Conservation (phyloP, 352 stramenopile species). For the Globisporangium apiculatum region DNA sequence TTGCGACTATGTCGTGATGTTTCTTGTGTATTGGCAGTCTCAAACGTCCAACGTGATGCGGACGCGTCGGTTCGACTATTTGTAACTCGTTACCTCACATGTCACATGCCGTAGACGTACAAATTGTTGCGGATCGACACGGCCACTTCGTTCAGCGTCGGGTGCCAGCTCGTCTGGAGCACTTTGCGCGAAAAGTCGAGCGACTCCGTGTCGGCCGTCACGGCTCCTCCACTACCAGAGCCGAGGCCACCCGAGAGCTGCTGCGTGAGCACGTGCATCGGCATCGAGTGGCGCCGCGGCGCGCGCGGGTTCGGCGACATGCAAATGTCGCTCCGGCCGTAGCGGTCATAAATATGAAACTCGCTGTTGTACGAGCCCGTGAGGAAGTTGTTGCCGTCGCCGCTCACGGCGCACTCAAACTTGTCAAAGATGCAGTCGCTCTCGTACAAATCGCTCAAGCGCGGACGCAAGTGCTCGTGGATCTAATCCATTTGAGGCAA, state of each 20-base stretch:
- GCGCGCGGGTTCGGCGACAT: slow-evolving; percentile 48
- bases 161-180: slow-evolving; percentile 83
- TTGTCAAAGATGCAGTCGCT: slow-evolving; percentile 98
- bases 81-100: not conserved
- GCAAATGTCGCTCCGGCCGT: slow-evolving; percentile 68
- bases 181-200: slow-evolving; percentile 84
- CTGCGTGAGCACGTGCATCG: slow-evolving; percentile 53
- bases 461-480: slow-evolving; percentile 88
- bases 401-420: slow-evolving; percentile 91
- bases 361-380: slow-evolving; percentile 94
- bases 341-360: slow-evolving; percentile 90
- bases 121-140: slow-evolving; percentile 80
- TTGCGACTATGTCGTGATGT: too few relatives aligned
- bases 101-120: slow-evolving; percentile 71
- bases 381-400: slow-evolving; percentile 89
- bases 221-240: slow-evolving; percentile 19
- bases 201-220: slow-evolving; percentile 30
- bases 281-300: slow-evolving; percentile 58
- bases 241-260: slow-evolving; percentile 40
- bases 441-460: slow-evolving; percentile 91
- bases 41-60: not conserved
- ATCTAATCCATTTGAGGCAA: slow-evolving; percentile 30
- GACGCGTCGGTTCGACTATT: not conserved
- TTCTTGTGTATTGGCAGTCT: too few relatives aligned
- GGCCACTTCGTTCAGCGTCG: slow-evolving; percentile 69